Percentiles rank a stretch among this genome's conserved stretches.
phyloP scores from a whole-genome alignment of 2,329 filamentous ascomycete species.

The Botrytis hyacinthi region DNA sequence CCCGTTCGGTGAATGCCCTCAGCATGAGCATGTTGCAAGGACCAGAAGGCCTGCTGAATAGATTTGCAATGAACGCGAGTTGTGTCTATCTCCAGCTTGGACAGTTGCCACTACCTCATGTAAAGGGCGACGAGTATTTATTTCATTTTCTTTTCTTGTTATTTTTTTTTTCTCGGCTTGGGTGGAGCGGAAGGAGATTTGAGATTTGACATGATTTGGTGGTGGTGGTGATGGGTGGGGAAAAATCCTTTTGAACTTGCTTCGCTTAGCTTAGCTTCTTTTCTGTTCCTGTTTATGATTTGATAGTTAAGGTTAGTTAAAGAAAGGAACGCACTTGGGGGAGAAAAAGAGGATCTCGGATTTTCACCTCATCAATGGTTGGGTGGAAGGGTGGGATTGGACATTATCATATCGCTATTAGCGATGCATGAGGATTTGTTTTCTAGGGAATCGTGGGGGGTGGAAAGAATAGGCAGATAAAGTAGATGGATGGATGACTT shows the following conservation, averaged over 20 bases:
- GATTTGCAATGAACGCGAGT: not conserved
- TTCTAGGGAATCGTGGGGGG: not conserved
- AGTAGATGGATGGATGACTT: not conserved
- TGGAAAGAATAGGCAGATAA: not conserved
- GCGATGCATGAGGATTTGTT: not conserved
- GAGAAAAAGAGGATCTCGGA: not conserved
- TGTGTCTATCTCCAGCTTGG: not conserved
- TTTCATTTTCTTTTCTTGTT: not conserved
- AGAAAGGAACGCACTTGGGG: not conserved
- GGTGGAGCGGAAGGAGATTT: not conserved
- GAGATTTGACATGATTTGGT: constrained; percentile 1
- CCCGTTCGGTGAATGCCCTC: not conserved
- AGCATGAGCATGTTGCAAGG: not conserved
- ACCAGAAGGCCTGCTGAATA: not conserved
- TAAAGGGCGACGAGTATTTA: not conserved
- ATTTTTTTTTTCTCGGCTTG: not conserved
- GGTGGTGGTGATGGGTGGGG: not conserved
- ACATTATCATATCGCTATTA: not conserved
- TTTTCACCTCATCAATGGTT: not conserved
- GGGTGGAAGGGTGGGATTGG: not conserved
- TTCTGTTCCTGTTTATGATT: constrained; percentile 12
- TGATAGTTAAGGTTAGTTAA: constrained; percentile 8
- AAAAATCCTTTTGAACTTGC: not conserved
- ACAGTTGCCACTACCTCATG: not conserved
- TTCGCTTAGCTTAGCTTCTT: not conserved